phyloP scores from a whole-genome alignment of 768 basidiomycete species.

The Macrolepiota fuliginosa region DNA sequence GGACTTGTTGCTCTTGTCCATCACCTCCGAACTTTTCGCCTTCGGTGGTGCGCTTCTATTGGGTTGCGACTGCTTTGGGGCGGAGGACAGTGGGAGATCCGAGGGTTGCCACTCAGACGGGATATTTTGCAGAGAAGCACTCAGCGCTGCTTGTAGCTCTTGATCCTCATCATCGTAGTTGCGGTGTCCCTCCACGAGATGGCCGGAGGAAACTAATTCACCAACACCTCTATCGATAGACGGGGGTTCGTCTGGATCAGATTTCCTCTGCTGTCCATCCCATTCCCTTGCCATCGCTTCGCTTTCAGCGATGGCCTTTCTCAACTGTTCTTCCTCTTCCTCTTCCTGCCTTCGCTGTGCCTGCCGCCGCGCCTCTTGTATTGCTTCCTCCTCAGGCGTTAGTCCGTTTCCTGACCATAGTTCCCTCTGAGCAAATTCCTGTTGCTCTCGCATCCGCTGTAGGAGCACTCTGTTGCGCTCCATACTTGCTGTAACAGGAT shows the following conservation, averaged over 20 bases:
- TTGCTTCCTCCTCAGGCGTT: conserved; percentile 28
- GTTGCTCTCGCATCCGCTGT: conserved; percentile 62
- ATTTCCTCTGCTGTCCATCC: neutral
- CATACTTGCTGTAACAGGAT: conserved; percentile 67
- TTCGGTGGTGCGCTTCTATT: neutral
- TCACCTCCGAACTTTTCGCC: neutral
- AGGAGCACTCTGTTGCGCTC: conserved; percentile 59
- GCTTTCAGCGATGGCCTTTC: conserved; percentile 61
- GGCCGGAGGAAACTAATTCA: neutral
- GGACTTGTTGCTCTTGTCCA: neutral
- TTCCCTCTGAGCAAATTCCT: conserved; percentile 65
- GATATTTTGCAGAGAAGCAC: conserved; percentile 70
- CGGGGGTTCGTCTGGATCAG: neutral
- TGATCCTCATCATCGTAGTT: conserved; percentile 87
- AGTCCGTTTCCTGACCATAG: conserved; percentile 40
- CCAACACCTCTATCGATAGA: neutral
- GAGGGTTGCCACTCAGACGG: conserved; percentile 50
- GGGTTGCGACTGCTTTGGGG: conserved; percentile 5
- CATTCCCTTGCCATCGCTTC: conserved; percentile 36
- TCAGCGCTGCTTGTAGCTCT: conserved; percentile 84
- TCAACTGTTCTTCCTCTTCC: conserved; percentile 59
- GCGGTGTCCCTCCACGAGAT: conserved; percentile 23
- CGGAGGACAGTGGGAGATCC: conserved; percentile 16
- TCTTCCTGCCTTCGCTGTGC: conserved; percentile 33
- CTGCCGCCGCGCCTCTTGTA: conserved; percentile 30